These are phyloP conservation scores for Cucumis cinereus DNA, from an alignment of 306 rosid genomes.

Conservation along the genomic window DNA sequence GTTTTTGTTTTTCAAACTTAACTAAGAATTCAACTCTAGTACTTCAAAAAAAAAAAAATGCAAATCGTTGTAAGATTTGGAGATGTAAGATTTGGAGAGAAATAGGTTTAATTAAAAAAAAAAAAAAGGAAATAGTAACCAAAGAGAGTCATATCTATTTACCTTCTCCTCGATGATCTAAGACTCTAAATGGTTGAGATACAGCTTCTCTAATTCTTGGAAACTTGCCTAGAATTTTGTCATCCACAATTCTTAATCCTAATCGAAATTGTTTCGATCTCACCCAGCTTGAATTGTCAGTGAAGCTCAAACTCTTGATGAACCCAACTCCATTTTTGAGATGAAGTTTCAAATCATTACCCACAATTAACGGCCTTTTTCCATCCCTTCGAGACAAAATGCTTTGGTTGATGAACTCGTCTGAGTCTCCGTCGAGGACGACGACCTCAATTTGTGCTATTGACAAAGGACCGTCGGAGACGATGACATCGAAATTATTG, in stretches of 20 bases:
- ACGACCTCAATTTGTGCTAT: not conserved
- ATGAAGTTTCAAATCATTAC: not conserved
- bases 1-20: too few species aligned
- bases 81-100: too few species aligned
- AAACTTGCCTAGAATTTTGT: not conserved
- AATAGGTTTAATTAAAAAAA: too few species aligned
- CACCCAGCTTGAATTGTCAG: not conserved
- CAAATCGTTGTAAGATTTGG: too few species aligned
- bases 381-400: not conserved
- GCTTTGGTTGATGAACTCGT: not conserved
- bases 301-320: not conserved
- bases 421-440: not conserved
- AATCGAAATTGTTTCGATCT: not conserved
- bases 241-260: not conserved
- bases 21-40: too few species aligned
- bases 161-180: not conserved
- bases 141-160: too few species aligned
- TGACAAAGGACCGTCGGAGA: not conserved
- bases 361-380: not conserved
- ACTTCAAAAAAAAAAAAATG: too few species aligned
- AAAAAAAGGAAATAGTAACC: not conserved
- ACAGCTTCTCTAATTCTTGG: not conserved
- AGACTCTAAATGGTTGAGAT: not conserved
- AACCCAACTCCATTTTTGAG: not conserved
- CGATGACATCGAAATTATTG: not conserved